A percentile compares a stretch with the other conserved stretches of the same genome.
Conservation (phyloP, 2,329 filamentous ascomycete species). For the Fusarium musae region DNA sequence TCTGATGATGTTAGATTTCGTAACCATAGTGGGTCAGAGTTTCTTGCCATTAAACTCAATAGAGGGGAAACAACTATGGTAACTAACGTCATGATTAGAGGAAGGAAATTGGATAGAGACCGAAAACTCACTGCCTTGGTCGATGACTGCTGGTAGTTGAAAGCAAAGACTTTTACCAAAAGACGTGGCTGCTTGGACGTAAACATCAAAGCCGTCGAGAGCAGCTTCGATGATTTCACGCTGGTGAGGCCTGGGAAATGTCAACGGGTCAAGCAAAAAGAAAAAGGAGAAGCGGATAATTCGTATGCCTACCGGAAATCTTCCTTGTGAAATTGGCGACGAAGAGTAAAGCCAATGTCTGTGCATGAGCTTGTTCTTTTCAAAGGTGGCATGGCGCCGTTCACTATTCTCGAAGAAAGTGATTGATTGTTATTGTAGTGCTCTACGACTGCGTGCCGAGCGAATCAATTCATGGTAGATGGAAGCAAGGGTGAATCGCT, state of each 20-base stretch:
- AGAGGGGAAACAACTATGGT: constrained; percentile 92
- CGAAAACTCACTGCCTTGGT: constrained; percentile 79
- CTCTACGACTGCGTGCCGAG: background rate
- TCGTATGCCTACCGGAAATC: constrained; percentile 77
- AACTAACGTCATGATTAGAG: constrained; percentile 60
- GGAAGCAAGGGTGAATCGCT: constrained; percentile 2
- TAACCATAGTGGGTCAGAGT: constrained; percentile 25
- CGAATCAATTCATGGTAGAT: constrained; percentile 16
- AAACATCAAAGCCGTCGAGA: constrained; percentile 87
- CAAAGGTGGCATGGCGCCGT: constrained; percentile 53
- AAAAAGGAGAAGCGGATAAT: background rate
- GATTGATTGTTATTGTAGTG: background rate
- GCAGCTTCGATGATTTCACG: constrained; percentile 88
- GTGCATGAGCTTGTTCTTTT: constrained; percentile 60
- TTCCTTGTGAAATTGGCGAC: constrained; percentile 77
- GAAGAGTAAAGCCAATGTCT: constrained; percentile 80
- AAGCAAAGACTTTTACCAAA: constrained; percentile 96
- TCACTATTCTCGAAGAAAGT: constrained; percentile 3
- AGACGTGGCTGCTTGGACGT: constrained; percentile 88
- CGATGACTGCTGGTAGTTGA: constrained; percentile 88
- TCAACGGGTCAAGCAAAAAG: background rate
- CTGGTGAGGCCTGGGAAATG: constrained; percentile 75
- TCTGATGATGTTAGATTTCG: constrained; percentile 59
- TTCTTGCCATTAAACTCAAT: constrained; percentile 82
- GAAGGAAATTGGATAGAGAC: background rate